These are phyloP conservation scores for Dioszegia crocea DNA, from an alignment of 768 basidiomycete species.

Conservation along the genomic window DNA sequence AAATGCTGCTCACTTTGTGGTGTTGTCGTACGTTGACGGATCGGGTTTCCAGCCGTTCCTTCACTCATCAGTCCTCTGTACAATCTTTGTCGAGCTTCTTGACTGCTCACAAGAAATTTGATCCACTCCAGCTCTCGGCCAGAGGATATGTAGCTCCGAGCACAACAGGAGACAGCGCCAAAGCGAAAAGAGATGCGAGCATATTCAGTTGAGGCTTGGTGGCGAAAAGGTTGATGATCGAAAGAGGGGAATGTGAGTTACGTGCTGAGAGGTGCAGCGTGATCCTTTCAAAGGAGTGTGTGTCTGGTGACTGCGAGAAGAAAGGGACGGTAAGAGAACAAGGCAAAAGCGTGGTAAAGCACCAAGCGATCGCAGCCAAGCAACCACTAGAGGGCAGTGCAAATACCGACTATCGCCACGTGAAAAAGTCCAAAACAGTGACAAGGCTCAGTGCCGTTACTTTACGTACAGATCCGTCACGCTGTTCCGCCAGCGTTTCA, in stretches of 20 bases:
- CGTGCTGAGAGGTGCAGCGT: too few relatives aligned
- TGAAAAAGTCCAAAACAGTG: too few relatives aligned
- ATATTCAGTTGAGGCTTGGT: neutral
- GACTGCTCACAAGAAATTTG: conserved; percentile 18
- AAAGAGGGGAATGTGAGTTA: neutral
- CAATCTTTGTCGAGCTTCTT: neutral
- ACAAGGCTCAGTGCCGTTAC: too few relatives aligned
- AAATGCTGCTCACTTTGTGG: conserved; percentile 35
- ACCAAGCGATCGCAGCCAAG: too few relatives aligned
- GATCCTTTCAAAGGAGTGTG: too few relatives aligned
- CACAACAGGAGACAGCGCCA: conserved; percentile 50
- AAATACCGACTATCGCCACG: too few relatives aligned
- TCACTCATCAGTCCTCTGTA: neutral
- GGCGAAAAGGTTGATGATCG: neutral
- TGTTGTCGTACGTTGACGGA: conserved; percentile 40
- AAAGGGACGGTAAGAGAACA: too few relatives aligned
- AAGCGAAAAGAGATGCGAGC: conserved; percentile 16
- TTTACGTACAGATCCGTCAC: too few relatives aligned
- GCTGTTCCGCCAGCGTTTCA: too few relatives aligned
- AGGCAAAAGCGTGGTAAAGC: too few relatives aligned
- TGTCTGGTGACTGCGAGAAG: too few relatives aligned
- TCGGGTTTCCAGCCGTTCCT: conserved; percentile 35
- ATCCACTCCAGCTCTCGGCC: conserved; percentile 23
- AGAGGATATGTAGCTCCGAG: conserved; percentile 32
- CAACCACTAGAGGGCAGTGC: too few relatives aligned